Conservation (phyloP, 2,329 filamentous ascomycete genomes). For the Curvularia eragrostidis region DNA sequence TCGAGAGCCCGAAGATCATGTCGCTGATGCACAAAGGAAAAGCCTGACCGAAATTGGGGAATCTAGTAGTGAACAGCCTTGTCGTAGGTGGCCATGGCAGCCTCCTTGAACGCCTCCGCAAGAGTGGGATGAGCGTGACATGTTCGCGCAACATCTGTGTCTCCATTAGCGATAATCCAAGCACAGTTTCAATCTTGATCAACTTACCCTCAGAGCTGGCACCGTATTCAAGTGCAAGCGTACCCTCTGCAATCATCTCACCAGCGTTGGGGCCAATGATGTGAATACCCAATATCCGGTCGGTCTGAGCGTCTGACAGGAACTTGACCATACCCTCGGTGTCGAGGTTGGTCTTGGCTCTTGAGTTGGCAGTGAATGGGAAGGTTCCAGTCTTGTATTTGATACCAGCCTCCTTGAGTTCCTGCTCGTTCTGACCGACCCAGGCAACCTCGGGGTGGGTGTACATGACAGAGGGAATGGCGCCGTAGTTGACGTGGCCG, state of each 20-base stretch:
- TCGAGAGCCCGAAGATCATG: constrained; percentile 44
- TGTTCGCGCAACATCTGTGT: constrained; percentile 65
- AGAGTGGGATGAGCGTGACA: constrained; percentile 97
- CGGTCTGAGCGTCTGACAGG: constrained; percentile 93
- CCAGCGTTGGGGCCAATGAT: constrained; percentile 95
- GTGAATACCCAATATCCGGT: constrained; percentile 92
- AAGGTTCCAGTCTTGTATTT: constrained; percentile 94
- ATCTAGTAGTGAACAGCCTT: constrained; percentile 91
- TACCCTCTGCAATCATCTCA: constrained; percentile 99
- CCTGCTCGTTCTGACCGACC: constrained; percentile 97
- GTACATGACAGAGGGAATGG: constrained; percentile 99
- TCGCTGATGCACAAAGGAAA: constrained; percentile 45
- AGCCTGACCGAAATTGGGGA: constrained; percentile 35
- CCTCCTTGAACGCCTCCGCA: constrained; percentile 98
- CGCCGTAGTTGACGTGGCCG: constrained; percentile 98
- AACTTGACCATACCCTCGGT: constrained; percentile 97
- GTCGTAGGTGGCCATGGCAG: constrained; percentile 94
- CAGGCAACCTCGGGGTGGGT: constrained; percentile 98
- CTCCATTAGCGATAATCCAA: constrained; percentile 22
- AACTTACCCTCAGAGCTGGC: constrained; percentile 89
- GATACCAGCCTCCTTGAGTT: constrained; percentile 86
- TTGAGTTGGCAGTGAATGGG: constrained; percentile 97
- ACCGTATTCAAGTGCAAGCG: constrained; percentile 93
- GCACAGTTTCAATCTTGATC: background rate
- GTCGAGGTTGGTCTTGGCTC: constrained; percentile 98